Evolutionary conservation across 495 filamentous ascomycete species (phyloP).

Genomic region (Xylaria scruposa): DNA sequence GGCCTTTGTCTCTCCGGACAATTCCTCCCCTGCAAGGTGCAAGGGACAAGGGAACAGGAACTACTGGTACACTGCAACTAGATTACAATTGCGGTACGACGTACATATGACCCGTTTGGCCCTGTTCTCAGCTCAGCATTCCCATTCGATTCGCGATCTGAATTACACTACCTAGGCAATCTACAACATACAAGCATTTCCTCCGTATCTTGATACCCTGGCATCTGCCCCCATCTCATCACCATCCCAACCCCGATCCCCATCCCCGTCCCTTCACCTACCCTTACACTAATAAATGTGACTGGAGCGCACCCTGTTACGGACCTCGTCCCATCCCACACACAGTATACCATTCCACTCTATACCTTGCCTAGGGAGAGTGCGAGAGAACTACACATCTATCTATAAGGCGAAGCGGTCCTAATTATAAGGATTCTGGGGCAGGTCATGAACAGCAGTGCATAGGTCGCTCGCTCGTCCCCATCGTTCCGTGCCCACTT

Average conservation of each 20-base stretch:
- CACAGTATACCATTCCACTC: slow-evolving; percentile 1
- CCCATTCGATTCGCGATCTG: slow-evolving; percentile 26
- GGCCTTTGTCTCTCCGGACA: slow-evolving; percentile 27
- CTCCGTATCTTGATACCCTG: slow-evolving; percentile 12
- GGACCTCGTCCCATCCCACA: slow-evolving; percentile 8
- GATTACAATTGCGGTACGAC: slow-evolving; percentile 11
- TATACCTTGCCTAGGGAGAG: background rate
- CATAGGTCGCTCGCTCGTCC: slow-evolving; percentile 19
- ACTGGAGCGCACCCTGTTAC: slow-evolving; percentile 1
- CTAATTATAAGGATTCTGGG: slow-evolving; percentile 4
- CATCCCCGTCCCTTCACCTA: background rate
- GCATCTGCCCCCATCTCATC: slow-evolving; percentile 14
- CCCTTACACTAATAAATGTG: background rate
- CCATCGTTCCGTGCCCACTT: slow-evolving; percentile 20
- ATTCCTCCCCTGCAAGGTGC: slow-evolving; percentile 18
- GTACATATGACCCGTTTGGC: slow-evolving; percentile 21
- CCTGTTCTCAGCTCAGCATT: slow-evolving; percentile 24
- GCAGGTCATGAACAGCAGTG: slow-evolving; percentile 3
- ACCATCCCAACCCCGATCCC: slow-evolving; percentile 18
- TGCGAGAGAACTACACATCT: background rate
- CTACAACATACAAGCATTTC: slow-evolving; percentile 3
- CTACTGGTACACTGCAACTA: slow-evolving; percentile 17
- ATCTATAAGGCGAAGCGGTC: slow-evolving; percentile 9
- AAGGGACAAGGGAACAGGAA: slow-evolving; percentile 21
- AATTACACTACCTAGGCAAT: background rate